A percentile compares a stretch with the other conserved stretches of the same genome.
These are phyloP conservation scores for Tritrichomonas foetus DNA, from an alignment of 208 protist species.

Conservation along the genomic window DNA sequence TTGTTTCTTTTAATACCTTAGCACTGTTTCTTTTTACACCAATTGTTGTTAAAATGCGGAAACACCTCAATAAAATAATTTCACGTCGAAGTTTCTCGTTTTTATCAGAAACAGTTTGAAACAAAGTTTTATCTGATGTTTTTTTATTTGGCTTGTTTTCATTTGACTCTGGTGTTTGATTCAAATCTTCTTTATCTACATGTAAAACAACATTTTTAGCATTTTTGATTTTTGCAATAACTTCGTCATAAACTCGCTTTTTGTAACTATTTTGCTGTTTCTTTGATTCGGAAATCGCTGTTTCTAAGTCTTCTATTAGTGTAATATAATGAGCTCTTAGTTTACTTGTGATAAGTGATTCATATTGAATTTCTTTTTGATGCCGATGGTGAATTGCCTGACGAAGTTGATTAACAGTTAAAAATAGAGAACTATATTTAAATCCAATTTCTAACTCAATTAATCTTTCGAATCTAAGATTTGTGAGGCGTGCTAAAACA, in stretches of 20 bases:
- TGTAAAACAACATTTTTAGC: not conserved
- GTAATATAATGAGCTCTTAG: not conserved
- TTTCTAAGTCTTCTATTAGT: not conserved
- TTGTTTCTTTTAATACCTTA: not conserved
- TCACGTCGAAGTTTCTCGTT: not conserved
- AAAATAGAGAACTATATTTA: not conserved
- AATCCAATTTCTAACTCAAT: not conserved
- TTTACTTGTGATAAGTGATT: not conserved
- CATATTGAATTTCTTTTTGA: not conserved
- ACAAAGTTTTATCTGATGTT: not conserved
- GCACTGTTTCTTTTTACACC: not conserved
- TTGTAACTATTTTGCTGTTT: not conserved
- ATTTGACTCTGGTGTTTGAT: not conserved
- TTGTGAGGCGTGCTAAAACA: not conserved
- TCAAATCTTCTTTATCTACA: not conserved
- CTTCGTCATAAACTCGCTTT: not conserved
- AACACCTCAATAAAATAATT: not conserved
- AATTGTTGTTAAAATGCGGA: not conserved
- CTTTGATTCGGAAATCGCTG: not conserved
- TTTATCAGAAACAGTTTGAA: not conserved
- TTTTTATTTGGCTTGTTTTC: not conserved
- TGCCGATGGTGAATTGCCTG: not conserved
- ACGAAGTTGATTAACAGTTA: not conserved
- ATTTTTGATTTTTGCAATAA: not conserved
- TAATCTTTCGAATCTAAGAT: not conserved